Conservation (phyloP, 306 rosid species). For the Ochetophila trinervis region DNA sequence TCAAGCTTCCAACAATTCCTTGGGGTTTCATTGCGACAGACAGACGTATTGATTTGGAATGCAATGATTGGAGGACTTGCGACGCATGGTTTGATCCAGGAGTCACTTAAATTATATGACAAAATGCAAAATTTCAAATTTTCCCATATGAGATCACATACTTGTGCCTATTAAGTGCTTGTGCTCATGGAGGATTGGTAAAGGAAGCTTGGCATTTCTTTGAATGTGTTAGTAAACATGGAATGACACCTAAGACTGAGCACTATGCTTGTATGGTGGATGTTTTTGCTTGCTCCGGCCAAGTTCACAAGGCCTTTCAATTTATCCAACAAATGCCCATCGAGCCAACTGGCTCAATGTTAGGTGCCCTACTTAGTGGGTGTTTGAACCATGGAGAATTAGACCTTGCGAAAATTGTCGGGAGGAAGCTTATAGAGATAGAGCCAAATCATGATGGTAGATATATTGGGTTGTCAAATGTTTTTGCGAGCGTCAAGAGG, state of each 20-base stretch:
- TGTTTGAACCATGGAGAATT: conserved; percentile 63
- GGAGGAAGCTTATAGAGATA: conserved; percentile 68
- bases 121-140: conserved; percentile 58
- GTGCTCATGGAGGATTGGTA: conserved; percentile 78
- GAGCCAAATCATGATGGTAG: conserved; percentile 81
- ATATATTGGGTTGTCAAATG: conserved; percentile 69
- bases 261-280: conserved; percentile 84
- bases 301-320: conserved; percentile 47
- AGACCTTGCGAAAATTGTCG: conserved; percentile 60
- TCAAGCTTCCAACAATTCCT: too few species aligned
- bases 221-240: conserved; percentile 44
- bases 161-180: conserved; percentile 67
- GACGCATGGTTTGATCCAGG: conserved; percentile 57
- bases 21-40: conserved; percentile 28
- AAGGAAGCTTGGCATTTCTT: conserved; percentile 71
- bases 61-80: conserved; percentile 80
- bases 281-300: conserved; percentile 68
- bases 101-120: conserved; percentile 46
- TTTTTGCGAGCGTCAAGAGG: conserved; percentile 52
- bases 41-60: conserved; percentile 78
- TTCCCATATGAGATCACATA: conserved; percentile 70
- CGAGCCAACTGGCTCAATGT: conserved; percentile 67
- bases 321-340: conserved; percentile 59
- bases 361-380: conserved; percentile 69
- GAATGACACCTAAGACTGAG: conserved; percentile 52